Conservation (phyloP, 164 flowering plant genomes). For the Tetracentron sinense region DNA sequence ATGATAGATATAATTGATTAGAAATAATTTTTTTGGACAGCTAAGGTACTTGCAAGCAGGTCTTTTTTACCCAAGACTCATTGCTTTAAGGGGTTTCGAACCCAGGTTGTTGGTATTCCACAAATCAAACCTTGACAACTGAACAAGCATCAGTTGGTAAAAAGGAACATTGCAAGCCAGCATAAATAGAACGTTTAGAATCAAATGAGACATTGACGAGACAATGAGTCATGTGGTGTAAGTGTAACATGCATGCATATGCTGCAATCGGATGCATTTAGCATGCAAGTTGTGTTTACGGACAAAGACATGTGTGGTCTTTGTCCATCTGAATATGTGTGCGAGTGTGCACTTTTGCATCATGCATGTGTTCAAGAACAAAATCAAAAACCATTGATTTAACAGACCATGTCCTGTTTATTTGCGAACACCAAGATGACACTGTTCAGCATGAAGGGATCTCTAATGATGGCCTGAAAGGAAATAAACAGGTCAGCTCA, state of each 20-base stretch:
- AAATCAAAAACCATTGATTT: background rate
- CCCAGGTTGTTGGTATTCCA: no score
- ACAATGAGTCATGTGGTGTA: background rate
- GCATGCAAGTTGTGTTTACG: background rate
- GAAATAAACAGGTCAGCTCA: slow-evolving; percentile 5
- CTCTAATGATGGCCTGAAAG: slow-evolving; percentile 82
- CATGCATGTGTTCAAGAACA: background rate
- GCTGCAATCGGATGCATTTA: no score
- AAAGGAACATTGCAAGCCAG: background rate
- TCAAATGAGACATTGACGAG: background rate
- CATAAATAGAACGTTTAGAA: background rate
- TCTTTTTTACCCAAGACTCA: no score
- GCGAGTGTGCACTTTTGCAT: background rate
- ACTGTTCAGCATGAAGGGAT: slow-evolving; percentile 95
- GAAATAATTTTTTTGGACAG: no score
- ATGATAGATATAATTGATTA: no score
- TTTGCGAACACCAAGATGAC: slow-evolving; percentile 96
- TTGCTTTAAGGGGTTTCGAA: no score
- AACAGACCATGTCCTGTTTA: slow-evolving; percentile 95
- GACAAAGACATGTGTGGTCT: background rate
- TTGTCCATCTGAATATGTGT: background rate
- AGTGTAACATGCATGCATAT: background rate
- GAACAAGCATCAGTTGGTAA: no score
- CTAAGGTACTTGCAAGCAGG: no score
- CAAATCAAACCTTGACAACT: no score